Conservation (phyloP, 2,329 filamentous ascomycete species). For the Mollisia scopiformis region DNA sequence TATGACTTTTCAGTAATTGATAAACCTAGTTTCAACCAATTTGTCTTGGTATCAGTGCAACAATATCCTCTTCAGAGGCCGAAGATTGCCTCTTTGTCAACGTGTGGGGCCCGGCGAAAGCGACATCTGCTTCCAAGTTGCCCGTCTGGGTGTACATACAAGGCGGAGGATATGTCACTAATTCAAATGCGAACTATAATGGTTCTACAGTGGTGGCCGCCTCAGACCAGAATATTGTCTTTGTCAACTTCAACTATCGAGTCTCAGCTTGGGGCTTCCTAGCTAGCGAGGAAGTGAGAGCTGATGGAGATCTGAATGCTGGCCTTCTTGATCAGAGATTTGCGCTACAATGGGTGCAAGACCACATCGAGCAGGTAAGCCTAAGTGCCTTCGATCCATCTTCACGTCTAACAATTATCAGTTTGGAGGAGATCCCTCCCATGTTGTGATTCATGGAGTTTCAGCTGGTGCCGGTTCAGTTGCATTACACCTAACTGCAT, state of each 20-base stretch:
- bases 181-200: slow-evolving; percentile 56
- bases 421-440: slow-evolving; percentile 49
- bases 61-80: slow-evolving; percentile 33
- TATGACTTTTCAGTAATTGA: neutral
- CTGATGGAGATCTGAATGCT: slow-evolving; percentile 61
- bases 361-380: slow-evolving; percentile 56
- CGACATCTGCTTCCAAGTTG: slow-evolving; percentile 45
- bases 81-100: slow-evolving; percentile 51
- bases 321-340: slow-evolving; percentile 67
- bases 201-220: slow-evolving; percentile 48
- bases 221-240: slow-evolving; percentile 51
- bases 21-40: slow-evolving; percentile 44
- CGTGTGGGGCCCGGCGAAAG: slow-evolving; percentile 46
- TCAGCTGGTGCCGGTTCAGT: slow-evolving; percentile 52
- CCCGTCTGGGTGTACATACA: slow-evolving; percentile 59
- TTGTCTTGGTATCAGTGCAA: slow-evolving; percentile 45
- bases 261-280: slow-evolving; percentile 67
- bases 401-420: slow-evolving; percentile 5
- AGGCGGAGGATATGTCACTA: slow-evolving; percentile 48
- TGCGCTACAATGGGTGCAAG: slow-evolving; percentile 62
- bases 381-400: neutral
- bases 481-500: slow-evolving; percentile 39
- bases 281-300: slow-evolving; percentile 55
- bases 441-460: slow-evolving; percentile 51
- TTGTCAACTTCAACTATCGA: slow-evolving; percentile 66